Conservation (phyloP, 805 yeast species). For the Candida loeiensis region DNA sequence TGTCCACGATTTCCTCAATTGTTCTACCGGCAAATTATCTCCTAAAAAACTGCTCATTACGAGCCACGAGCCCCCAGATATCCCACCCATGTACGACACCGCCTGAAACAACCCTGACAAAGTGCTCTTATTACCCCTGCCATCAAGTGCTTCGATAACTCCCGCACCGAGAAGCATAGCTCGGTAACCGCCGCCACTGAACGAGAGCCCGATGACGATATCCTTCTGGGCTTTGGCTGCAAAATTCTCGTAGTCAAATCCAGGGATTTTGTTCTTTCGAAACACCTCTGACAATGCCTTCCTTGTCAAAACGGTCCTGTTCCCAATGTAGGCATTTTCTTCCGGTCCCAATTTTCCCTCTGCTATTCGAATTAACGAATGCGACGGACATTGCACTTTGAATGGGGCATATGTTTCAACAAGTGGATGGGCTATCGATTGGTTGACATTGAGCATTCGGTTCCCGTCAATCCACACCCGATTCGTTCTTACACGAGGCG, state of each 20-base stretch:
- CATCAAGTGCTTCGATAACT: conserved; percentile 48
- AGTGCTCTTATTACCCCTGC: conserved; percentile 9
- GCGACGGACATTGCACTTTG: conserved; percentile 22
- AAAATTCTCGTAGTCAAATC: conserved; percentile 25
- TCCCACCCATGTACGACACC: conserved; percentile 56
- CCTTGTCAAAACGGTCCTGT: conserved; percentile 29
- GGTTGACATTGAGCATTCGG: no score
- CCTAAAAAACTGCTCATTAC: conserved; percentile 44
- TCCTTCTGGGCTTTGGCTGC: conserved; percentile 15
- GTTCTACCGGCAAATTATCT: conserved; percentile 25
- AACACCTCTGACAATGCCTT: conserved; percentile 27
- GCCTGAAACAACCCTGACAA: conserved; percentile 55
- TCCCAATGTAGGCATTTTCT: conserved; percentile 25
- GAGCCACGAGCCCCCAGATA: conserved; percentile 74
- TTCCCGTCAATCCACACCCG: no score
- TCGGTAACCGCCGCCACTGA: conserved; percentile 55
- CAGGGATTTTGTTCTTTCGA: conserved; percentile 28
- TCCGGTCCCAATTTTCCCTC: conserved; percentile 16
- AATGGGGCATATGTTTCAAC: conserved; percentile 24
- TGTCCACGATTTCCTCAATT: conserved; percentile 36
- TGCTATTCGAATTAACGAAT: conserved; percentile 17
- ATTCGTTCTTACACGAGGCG: no score
- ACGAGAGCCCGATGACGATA: conserved; percentile 32
- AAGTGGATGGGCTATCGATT: neutral
- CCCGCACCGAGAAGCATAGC: conserved; percentile 63